A percentile compares a stretch with the other conserved stretches of the same genome.
Evolutionary conservation across 2,329 filamentous ascomycete genomes (phyloP).

Genomic region (Clarireedia hainanense): DNA sequence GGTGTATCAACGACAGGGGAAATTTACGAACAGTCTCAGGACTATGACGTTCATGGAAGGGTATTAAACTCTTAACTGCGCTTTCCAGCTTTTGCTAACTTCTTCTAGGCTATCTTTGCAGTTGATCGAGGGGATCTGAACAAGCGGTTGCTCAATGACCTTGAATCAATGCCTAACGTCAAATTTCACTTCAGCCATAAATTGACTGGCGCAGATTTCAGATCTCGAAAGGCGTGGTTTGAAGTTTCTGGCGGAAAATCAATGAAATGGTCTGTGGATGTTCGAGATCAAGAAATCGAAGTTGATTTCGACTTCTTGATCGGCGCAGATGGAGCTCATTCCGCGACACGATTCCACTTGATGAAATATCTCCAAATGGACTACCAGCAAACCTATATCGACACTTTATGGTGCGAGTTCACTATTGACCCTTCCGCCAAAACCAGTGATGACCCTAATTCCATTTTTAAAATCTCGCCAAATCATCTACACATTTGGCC

Average conservation of each 20-base stretch:
- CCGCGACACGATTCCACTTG: constrained; percentile 79
- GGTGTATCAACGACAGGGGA: constrained; percentile 55
- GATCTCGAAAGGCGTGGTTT: constrained; percentile 75
- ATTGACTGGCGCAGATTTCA: constrained; percentile 82
- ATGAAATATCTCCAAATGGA: constrained; percentile 93
- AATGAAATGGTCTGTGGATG: constrained; percentile 14
- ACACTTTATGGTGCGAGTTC: constrained; percentile 97
- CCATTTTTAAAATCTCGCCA: constrained; percentile 71
- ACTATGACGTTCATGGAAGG: constrained; percentile 82
- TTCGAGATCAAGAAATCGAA: constrained; percentile 56
- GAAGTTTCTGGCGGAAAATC: constrained; percentile 45
- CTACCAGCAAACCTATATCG: constrained; percentile 91
- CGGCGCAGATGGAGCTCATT: constrained; percentile 92
- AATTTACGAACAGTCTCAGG: constrained; percentile 71
- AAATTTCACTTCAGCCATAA: constrained; percentile 91
- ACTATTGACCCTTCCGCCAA: constrained; percentile 44
- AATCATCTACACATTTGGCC: constrained; percentile 98
- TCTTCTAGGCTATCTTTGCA: constrained; percentile 67
- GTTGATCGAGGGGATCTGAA: constrained; percentile 82
- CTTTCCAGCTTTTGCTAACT: background rate
- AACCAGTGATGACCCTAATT: constrained; percentile 27
- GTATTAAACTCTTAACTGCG: constrained; percentile 37
- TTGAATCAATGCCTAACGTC: constrained; percentile 82
- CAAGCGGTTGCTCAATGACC: constrained; percentile 70
- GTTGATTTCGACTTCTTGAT: constrained; percentile 88